Percentiles rank a stretch among this genome's conserved stretches.
These are phyloP conservation scores for Ophiostoma ulmi DNA, from an alignment of 2,329 filamentous ascomycete species.

Conservation along the genomic window DNA sequence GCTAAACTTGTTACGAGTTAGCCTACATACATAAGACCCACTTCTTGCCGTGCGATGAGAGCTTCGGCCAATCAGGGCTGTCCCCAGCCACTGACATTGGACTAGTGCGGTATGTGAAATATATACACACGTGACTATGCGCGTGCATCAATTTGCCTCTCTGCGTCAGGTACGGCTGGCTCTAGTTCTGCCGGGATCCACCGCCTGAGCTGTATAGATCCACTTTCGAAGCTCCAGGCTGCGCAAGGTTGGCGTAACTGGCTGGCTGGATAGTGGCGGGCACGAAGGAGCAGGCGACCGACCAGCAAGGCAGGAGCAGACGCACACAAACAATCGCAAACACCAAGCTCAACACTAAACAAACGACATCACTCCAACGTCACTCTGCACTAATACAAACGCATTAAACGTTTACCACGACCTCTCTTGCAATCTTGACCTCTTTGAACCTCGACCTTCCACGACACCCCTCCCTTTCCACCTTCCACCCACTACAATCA, in stretches of 20 bases:
- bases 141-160: neutral
- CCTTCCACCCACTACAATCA: constrained; percentile 28
- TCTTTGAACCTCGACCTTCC: neutral
- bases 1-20: constrained; percentile 13
- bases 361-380: neutral
- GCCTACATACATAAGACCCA: neutral
- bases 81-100: constrained; percentile 16
- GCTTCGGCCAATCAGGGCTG: constrained; percentile 9
- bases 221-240: constrained; percentile 31
- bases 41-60: constrained; percentile 10
- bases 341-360: constrained; percentile 12
- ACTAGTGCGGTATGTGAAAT: neutral
- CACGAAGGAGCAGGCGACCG: constrained; percentile 6
- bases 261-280: constrained; percentile 15
- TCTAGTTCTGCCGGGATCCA: constrained; percentile 26
- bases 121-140: constrained; percentile 23
- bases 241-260: constrained; percentile 34
- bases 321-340: constrained; percentile 18
- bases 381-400: neutral
- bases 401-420: neutral
- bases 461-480: constrained; percentile 21
- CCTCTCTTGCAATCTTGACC: neutral
- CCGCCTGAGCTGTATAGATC: constrained; percentile 21
- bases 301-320: neutral
- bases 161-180: neutral